Conservation (phyloP, 129 eudicot genomes). For the Mikania micrantha region DNA sequence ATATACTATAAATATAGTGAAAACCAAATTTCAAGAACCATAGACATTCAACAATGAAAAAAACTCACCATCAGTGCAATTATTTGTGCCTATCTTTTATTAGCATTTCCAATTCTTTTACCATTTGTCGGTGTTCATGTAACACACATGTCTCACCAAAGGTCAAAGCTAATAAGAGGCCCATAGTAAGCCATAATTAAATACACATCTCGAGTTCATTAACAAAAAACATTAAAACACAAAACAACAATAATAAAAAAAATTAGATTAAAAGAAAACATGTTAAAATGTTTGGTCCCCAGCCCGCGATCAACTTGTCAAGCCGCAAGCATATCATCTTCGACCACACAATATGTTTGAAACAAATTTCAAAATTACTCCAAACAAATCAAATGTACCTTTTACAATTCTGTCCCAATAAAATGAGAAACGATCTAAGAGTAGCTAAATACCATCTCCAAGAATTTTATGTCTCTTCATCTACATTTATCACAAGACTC, state of each 20-base stretch:
- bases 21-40: too few relatives aligned
- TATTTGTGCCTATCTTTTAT: constrained; percentile 52
- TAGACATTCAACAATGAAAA: too few relatives aligned
- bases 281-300: too few relatives aligned
- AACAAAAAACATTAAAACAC: too few relatives aligned
- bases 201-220: too few relatives aligned
- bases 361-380: background rate
- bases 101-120: constrained; percentile 73
- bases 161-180: constrained; percentile 43
- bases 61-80: background rate
- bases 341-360: background rate
- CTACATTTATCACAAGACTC: constrained; percentile 20
- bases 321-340: too few relatives aligned
- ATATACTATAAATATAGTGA: too few relatives aligned
- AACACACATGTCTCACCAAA: constrained; percentile 58
- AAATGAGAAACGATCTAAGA: constrained; percentile 54
- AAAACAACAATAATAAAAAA: too few relatives aligned
- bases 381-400: constrained; percentile 38
- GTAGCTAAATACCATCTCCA: constrained; percentile 95
- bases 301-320: too few relatives aligned
- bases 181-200: too few relatives aligned
- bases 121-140: constrained; percentile 82
- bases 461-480: constrained; percentile 38
- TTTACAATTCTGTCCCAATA: constrained; percentile 62
- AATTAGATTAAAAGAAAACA: too few relatives aligned